Base-by-base conservation (phyloP, 2,329 filamentous ascomycete genomes). In the Aureobasidium sp. region DNA sequence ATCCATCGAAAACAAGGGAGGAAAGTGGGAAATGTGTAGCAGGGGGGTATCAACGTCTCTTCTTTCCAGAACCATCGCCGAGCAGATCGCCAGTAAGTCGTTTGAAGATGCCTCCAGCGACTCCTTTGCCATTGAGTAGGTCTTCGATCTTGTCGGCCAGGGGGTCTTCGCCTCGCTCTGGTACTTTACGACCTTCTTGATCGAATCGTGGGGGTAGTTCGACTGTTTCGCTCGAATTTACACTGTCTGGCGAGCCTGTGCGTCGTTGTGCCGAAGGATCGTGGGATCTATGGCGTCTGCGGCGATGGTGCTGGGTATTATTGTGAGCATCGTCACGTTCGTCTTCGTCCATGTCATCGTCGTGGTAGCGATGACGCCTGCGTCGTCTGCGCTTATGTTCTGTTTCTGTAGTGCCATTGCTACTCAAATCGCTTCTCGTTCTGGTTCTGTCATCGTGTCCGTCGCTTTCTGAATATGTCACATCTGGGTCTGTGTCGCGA, bases 181-280 rank as follows among this genome's bases (percentile, higher is more conserved):
- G 61, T 52, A 70, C 71, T 15, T 66, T 66, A 44, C 72, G 71
- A 29, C 73, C 73, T 24, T 71, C 60, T 65, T 71, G 67, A 47
- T 74, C 73, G 55, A 75, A 75, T 0, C 73, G 65, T n/a, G 70
- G 64, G 13, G 73, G 73, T 10, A 75, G 64, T 20, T 74, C 73
- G 39, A 74, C 68, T 20, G 71, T 74, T 20, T 67, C 66, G 29
- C 73, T 71, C 26, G 63, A 65, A 24, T 47, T 41, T 5, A 60
- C 51, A n/a, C 62, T 64, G 43, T 52, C 64, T 47, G 63, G 39
- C 13, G 64, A 64, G 37, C 50, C 59, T 39, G 60, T 32, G 17
- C 60, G 51, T 12, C 51, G 41, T 6, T 44, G 60, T 44, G 48
- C 15, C 24, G 36, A 37, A 41, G 32, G 34, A 5, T 52, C 59